These are phyloP conservation scores for Pelagophyceae sp. DNA, from an alignment of 352 stramenopile genomes.

Conservation along the genomic window DNA sequence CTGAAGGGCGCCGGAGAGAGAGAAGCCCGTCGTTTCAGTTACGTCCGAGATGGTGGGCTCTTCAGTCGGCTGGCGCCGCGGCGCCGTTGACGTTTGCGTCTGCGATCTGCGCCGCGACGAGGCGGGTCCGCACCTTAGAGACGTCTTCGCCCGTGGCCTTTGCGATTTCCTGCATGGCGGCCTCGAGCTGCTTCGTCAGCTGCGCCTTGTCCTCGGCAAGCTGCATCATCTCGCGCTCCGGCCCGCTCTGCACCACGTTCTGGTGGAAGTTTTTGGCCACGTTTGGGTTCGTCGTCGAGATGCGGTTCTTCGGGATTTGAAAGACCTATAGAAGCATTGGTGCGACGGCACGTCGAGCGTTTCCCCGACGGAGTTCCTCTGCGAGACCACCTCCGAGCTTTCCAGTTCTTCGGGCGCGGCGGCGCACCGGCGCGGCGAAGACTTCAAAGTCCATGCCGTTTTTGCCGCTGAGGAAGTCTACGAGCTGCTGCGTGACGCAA, in stretches of 20 bases:
- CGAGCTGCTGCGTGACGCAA: slow-evolving; percentile 69
- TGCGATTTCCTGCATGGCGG: slow-evolving; percentile 24
- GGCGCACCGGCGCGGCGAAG: slow-evolving; percentile 62
- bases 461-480: slow-evolving; percentile 63
- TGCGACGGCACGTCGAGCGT: too few relatives aligned
- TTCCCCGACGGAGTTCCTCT: too few relatives aligned
- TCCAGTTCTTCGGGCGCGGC: too few relatives aligned
- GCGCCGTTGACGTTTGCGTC: slow-evolving; percentile 2
- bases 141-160: slow-evolving; percentile 25
- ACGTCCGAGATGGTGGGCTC: too few relatives aligned
- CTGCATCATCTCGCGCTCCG: slow-evolving; percentile 12
- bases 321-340: too few relatives aligned
- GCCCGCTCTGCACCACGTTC: slow-evolving; percentile 3
- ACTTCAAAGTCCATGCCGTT: slow-evolving; percentile 55
- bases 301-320: slow-evolving; percentile 61
- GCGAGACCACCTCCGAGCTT: too few relatives aligned
- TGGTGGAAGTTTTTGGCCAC: slow-evolving; percentile 21
- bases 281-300: slow-evolving; percentile 53
- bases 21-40: too few relatives aligned
- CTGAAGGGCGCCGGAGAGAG: too few relatives aligned
- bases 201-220: slow-evolving; percentile 26
- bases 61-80: not conserved
- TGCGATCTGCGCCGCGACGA: not conserved
- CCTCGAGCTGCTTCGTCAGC: slow-evolving; percentile 19
- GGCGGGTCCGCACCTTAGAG: not conserved